phyloP scores from a whole-genome alignment of 1,284 basidiomycete genomes.

The Volvariella surrecta region DNA sequence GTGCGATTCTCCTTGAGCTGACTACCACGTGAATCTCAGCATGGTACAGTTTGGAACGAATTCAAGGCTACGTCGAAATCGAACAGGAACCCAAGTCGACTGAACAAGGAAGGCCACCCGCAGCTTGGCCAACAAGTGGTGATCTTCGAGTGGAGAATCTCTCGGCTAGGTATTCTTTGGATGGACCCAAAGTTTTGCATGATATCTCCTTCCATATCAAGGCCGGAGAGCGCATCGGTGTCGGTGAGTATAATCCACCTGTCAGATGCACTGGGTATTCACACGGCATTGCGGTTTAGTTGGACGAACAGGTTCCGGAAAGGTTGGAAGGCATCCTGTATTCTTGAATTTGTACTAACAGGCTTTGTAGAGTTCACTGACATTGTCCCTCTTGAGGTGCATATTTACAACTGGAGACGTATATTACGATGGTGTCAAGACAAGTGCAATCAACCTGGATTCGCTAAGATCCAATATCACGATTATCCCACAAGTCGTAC shows the following conservation, averaged over 20 bases:
- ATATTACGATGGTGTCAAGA: constrained; percentile 28
- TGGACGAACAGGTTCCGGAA: constrained; percentile 71
- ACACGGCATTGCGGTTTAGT: constrained; percentile 24
- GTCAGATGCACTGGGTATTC: neutral
- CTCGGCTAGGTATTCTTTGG: constrained; percentile 45
- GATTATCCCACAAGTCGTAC: constrained; percentile 30
- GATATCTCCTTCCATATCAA: constrained; percentile 46
- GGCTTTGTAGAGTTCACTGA: constrained; percentile 35
- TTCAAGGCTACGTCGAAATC: constrained; percentile 63
- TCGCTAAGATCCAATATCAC: constrained; percentile 38
- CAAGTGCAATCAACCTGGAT: constrained; percentile 39
- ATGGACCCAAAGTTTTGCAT: constrained; percentile 44
- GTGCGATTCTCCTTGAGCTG: constrained; percentile 17
- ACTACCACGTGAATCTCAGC: neutral
- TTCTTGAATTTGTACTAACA: constrained; percentile 29
- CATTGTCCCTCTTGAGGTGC: constrained; percentile 34
- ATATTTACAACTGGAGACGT: constrained; percentile 35
- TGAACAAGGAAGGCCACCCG: constrained; percentile 50
- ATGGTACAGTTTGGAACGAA: constrained; percentile 54
- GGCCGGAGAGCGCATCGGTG: constrained; percentile 54
- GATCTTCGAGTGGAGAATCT: constrained; percentile 56
- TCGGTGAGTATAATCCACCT: constrained; percentile 26
- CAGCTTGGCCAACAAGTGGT: constrained; percentile 74
- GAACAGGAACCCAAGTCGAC: constrained; percentile 59
- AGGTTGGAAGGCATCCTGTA: constrained; percentile 33